Base-by-base conservation (phyloP, 179 eudicot genomes). In the Nepenthes alata region DNA sequence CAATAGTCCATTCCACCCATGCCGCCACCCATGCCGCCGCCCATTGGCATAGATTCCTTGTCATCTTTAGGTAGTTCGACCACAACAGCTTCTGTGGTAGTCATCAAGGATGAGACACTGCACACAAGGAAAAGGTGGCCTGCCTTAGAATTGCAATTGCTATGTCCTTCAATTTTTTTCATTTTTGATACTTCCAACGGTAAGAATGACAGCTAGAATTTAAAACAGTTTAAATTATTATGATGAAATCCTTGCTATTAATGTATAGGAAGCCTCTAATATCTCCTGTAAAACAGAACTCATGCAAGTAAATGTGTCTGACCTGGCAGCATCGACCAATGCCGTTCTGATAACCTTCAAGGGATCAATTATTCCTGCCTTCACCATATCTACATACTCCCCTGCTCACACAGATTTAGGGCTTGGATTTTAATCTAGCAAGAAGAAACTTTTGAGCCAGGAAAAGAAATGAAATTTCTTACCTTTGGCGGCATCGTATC, bases 401-500 rank as follows among this genome's bases (percentile, higher is more conserved):
- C 89, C 98, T 93, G 86, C 53, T 64, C 64, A 37, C 11, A 44
- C 45, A 16, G 11, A 61, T 2, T 34, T 61, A 58, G 7, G 34
- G 38, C 2, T 59, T 4, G 48, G 62, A 59, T n/a, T 11, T 37
- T 38, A 38, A 59, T 3, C 4, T 10, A 3, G 34, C 62, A 56
- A 35, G 41, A 1, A 16, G 25, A 5, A 14, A 7, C 35, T 41
- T 41, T 47, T 41, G 35, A 58, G 12, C 11, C 64, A 60, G n/a
- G 7, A 38, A 16, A 63, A 37, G 4, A 11, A 6, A 54, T 14
- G 1, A 38, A 6, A 1, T 41, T 16, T 14, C 2, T 35, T 76
- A 91, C 99, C 99, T 85, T 87, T 94, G 58, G 99, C 96, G 37
- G 97, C 99, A 67, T 94, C 97, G 59, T 90, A 94, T 35, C 97